Percentiles rank a stretch among this genome's conserved stretches.
Evolutionary conservation across 345 rosid genomes (phyloP).

Genomic region (Geranium brycei): DNA sequence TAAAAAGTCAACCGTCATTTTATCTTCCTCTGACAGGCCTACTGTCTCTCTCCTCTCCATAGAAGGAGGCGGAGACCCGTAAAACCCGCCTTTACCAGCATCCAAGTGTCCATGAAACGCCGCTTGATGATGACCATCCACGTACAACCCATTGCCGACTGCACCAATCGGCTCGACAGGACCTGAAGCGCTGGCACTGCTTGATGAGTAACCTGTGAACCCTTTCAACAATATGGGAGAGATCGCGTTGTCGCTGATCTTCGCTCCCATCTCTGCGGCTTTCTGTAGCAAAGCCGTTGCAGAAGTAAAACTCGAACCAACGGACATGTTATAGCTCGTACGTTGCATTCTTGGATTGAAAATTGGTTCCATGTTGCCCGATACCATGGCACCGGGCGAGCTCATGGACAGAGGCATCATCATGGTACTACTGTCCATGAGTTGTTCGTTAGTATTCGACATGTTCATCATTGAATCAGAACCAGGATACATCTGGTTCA

Average conservation of each 20-base stretch:
- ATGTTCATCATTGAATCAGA: conserved; percentile 23
- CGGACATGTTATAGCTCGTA: conserved; percentile 7
- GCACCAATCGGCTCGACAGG: conserved; percentile 11
- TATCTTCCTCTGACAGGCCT: not conserved
- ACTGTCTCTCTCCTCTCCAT: conserved; percentile 13
- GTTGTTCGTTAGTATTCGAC: conserved; percentile 15
- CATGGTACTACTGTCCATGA: conserved; percentile 9
- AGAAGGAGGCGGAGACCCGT: conserved; percentile 13
- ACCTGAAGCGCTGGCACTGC: conserved; percentile 17
- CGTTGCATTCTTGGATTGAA: conserved; percentile 17
- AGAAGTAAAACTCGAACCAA: conserved; percentile 26
- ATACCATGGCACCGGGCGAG: conserved; percentile 21
- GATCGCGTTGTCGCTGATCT: conserved; percentile 33
- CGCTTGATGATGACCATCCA: conserved; percentile 6
- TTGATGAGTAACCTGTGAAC: conserved; percentile 28
- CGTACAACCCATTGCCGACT: conserved; percentile 5
- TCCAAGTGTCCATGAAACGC: conserved; percentile 11
- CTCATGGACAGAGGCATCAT: conserved; percentile 21
- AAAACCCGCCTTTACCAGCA: conserved; percentile 12
- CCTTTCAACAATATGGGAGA: conserved; percentile 40
- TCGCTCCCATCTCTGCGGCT: conserved; percentile 51
- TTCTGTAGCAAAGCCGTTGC: conserved; percentile 52
- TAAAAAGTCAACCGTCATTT: not conserved
- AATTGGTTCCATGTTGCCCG: conserved; percentile 16
- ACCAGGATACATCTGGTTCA: conserved; percentile 18